Evolutionary conservation across 2,329 filamentous ascomycete species (phyloP).

Genomic region (Aspergillus spinulosporus): DNA sequence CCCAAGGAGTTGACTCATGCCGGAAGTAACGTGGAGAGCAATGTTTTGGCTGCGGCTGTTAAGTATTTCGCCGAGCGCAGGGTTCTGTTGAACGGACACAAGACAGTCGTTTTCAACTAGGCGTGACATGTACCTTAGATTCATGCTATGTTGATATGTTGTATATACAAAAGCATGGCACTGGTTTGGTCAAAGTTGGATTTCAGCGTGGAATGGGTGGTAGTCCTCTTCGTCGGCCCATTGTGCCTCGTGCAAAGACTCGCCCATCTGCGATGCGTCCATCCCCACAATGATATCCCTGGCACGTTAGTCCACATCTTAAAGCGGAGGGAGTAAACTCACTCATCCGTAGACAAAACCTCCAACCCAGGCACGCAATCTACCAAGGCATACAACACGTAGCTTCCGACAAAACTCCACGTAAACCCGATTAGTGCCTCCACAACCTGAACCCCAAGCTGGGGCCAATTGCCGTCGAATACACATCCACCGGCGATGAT

Average conservation of each 20-base stretch:
- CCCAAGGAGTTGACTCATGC: conserved; percentile 77
- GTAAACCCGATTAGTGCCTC: conserved; percentile 54
- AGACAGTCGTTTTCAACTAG: conserved; percentile 74
- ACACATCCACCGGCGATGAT: conserved; percentile 54
- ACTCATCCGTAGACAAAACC: conserved; percentile 55
- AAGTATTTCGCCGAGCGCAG: conserved; percentile 80
- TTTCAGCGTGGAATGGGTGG: conserved; percentile 19
- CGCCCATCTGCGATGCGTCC: conserved; percentile 54
- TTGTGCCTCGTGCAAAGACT: conserved; percentile 45
- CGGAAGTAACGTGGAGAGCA: conserved; percentile 80
- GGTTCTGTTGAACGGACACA: conserved; percentile 74
- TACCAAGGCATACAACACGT: conserved; percentile 51
- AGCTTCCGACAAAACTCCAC: conserved; percentile 54
- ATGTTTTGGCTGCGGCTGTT: conserved; percentile 76
- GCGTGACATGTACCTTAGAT: conserved; percentile 1
- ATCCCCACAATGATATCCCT: conserved; percentile 50
- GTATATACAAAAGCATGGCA: conserved; percentile 12
- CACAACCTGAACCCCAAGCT: conserved; percentile 53
- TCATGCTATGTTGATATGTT: conserved; percentile 1
- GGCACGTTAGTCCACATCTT: neutral
- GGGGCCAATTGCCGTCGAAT: conserved; percentile 53
- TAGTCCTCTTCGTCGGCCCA: conserved; percentile 35
- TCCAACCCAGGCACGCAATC: conserved; percentile 56
- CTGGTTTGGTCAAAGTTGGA: conserved; percentile 14
- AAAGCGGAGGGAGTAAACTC: conserved; percentile 27